Percentiles rank a stretch among this genome's conserved stretches.
phyloP scores from a whole-genome alignment of 495 filamentous ascomycete species.

The Penicillium lividum region DNA sequence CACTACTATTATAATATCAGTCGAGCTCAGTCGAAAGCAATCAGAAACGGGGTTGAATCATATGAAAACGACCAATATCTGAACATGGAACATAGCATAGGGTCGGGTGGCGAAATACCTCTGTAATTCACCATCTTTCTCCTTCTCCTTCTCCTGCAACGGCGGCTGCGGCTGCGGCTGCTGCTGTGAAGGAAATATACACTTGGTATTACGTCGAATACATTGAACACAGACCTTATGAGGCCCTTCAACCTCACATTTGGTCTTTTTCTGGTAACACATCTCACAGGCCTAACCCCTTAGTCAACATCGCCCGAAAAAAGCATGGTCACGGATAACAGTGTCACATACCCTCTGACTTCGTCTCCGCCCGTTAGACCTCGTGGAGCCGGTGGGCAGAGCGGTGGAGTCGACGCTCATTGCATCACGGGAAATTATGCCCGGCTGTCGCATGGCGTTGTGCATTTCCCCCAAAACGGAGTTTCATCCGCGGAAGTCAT shows the following conservation, averaged over 20 bases:
- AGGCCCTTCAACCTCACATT: conserved; percentile 88
- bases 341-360: conserved; percentile 17
- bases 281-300: conserved; percentile 79
- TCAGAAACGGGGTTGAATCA: background rate
- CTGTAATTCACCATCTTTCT: conserved; percentile 86
- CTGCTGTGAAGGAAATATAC: conserved; percentile 73
- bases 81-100: conserved; percentile 3
- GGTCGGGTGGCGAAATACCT: conserved; percentile 53
- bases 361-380: conserved; percentile 10
- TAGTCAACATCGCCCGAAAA: background rate
- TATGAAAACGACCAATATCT: background rate
- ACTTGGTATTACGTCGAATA: conserved; percentile 88
- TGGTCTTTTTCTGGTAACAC: conserved; percentile 97
- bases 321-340: background rate
- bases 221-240: conserved; percentile 76
- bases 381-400: conserved; percentile 8
- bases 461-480: conserved; percentile 20
- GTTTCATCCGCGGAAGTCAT: conserved; percentile 12
- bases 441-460: conserved; percentile 18
- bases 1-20: conserved; percentile 44
- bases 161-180: background rate
- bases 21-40: background rate
- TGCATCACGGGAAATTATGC: conserved; percentile 18
- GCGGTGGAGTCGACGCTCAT: conserved; percentile 13
- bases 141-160: conserved; percentile 88